Evolutionary conservation across 106 monocot species (phyloP).

Genomic region (Posidonia australis): DNA sequence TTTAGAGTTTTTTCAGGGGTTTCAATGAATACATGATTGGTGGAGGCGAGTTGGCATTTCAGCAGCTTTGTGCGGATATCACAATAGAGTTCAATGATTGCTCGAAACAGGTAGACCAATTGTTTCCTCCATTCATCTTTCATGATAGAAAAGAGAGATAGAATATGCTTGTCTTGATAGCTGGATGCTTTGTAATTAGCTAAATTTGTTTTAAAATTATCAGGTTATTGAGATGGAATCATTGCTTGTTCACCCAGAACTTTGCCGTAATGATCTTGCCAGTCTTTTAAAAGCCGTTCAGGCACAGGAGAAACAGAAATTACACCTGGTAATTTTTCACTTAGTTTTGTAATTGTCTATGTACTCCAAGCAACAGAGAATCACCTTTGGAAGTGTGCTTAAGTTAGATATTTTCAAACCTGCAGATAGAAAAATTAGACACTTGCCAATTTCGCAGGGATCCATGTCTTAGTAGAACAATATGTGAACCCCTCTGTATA

Average conservation of each 20-base stretch:
- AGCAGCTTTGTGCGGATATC: slow-evolving; percentile 71
- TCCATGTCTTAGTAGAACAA: too few species aligned
- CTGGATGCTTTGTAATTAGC: background rate
- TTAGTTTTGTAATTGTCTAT: background rate
- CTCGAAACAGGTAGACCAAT: slow-evolving; percentile 58
- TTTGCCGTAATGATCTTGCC: slow-evolving; percentile 66
- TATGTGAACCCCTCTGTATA: too few species aligned
- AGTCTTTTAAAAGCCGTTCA: slow-evolving; percentile 61
- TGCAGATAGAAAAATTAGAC: too few species aligned
- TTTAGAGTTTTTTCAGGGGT: slow-evolving; percentile 35
- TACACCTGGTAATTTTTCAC: slow-evolving; percentile 50
- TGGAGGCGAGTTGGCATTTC: slow-evolving; percentile 66
- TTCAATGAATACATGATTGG: slow-evolving; percentile 71
- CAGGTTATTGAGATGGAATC: slow-evolving; percentile 95
- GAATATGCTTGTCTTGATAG: background rate
- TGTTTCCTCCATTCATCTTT: background rate
- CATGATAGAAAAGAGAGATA: background rate
- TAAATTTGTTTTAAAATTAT: background rate
- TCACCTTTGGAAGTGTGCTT: too few species aligned
- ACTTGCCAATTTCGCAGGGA: too few species aligned
- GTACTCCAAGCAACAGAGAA: too few species aligned
- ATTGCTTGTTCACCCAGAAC: slow-evolving; percentile 47
- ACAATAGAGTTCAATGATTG: slow-evolving; percentile 90
- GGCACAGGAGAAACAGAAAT: slow-evolving; percentile 71
- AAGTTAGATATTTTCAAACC: too few species aligned